phyloP scores from a whole-genome alignment of 495 filamentous ascomycete species.

The Sabuloglossum arenarium region DNA sequence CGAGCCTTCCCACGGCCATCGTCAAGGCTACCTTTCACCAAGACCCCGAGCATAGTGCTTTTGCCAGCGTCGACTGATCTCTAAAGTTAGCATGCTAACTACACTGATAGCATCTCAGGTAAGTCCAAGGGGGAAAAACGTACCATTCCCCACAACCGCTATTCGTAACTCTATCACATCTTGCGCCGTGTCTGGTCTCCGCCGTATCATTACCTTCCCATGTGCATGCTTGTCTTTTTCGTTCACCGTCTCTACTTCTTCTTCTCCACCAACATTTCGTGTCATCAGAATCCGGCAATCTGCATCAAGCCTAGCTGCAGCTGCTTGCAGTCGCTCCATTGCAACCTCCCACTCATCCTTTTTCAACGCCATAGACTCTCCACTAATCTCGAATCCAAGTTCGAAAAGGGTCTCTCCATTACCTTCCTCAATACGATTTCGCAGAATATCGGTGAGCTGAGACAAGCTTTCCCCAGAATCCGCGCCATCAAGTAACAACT shows the following conservation, averaged over 20 bases:
- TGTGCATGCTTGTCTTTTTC: slow-evolving; percentile 49
- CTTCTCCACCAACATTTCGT: slow-evolving; percentile 64
- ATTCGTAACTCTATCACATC: slow-evolving; percentile 91
- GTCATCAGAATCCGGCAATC: slow-evolving; percentile 68
- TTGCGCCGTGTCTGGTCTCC: slow-evolving; percentile 49
- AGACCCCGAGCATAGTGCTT: slow-evolving; percentile 86
- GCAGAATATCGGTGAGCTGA: slow-evolving; percentile 37
- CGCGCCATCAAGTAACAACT: slow-evolving; percentile 45
- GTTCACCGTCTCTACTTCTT: slow-evolving; percentile 37
- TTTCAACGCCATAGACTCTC: slow-evolving; percentile 71
- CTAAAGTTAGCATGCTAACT: neutral
- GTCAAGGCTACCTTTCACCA: slow-evolving; percentile 89
- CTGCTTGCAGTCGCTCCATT: slow-evolving; percentile 40
- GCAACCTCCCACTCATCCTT: slow-evolving; percentile 64
- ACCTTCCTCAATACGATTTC: slow-evolving; percentile 57
- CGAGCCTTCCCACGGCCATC: slow-evolving; percentile 88
- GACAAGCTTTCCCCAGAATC: slow-evolving; percentile 38
- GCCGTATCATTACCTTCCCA: slow-evolving; percentile 70
- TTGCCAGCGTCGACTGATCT: slow-evolving; percentile 76
- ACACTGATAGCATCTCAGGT: neutral
- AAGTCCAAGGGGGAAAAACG: slow-evolving; percentile 3
- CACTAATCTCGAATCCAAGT: slow-evolving; percentile 76
- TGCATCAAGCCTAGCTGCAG: slow-evolving; percentile 42
- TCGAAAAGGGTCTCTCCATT: slow-evolving; percentile 86
- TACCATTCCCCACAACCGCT: slow-evolving; percentile 86